phyloP scores from a whole-genome alignment of 2,329 filamentous ascomycete genomes.

The Neofusicoccum ribis region DNA sequence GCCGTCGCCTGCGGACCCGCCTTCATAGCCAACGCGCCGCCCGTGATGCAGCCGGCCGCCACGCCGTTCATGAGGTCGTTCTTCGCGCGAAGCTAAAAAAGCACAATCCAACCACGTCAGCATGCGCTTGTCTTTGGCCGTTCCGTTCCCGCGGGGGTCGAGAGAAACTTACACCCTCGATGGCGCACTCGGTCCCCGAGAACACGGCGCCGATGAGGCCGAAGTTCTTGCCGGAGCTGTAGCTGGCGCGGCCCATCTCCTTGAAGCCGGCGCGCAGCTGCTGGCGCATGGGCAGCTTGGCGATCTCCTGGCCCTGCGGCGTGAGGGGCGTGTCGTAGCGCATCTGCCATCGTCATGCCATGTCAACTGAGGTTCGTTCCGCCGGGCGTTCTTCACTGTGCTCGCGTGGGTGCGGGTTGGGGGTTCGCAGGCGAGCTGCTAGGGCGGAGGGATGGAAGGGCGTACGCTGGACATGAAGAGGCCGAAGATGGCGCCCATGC shows the following conservation, averaged over 20 bases:
- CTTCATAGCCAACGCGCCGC: constrained; percentile 80
- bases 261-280: constrained; percentile 85
- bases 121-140: no score
- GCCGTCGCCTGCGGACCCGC: constrained; percentile 87
- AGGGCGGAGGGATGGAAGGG: constrained; percentile 24
- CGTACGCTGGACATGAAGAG: constrained; percentile 96
- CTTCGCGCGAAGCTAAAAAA: constrained; percentile 68
- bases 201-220: constrained; percentile 90
- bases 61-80: constrained; percentile 91
- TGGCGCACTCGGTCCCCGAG: constrained; percentile 89
- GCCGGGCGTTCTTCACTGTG: not conserved
- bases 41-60: constrained; percentile 85
- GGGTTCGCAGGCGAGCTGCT: not conserved
- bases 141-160: no score
- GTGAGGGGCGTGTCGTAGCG: constrained; percentile 92
- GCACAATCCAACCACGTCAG: not conserved
- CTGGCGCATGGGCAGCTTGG: constrained; percentile 73
- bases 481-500: constrained; percentile 88
- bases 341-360: constrained; percentile 63
- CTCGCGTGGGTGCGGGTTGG: not conserved
- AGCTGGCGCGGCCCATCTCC: constrained; percentile 88
- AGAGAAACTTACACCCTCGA: constrained; percentile 65
- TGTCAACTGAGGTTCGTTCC: not conserved
- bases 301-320: constrained; percentile 50
- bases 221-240: constrained; percentile 86